Percentiles rank a stretch among this genome's conserved stretches.
Evolutionary conservation across 495 filamentous ascomycete genomes (phyloP).

Genomic region (Penicillium cataractarum): DNA sequence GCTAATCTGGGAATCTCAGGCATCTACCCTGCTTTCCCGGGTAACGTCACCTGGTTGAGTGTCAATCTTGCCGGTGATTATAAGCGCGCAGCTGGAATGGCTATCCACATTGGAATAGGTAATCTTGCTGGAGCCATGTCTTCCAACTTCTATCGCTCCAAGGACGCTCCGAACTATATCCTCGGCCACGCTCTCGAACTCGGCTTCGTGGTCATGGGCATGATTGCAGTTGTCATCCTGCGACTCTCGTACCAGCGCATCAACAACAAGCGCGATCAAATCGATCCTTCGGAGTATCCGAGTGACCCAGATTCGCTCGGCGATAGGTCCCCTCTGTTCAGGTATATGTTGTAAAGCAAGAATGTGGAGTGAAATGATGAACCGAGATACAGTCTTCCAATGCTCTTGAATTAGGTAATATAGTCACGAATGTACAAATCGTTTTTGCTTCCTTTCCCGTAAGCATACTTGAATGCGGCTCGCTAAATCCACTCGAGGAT

Average conservation of each 20-base stretch:
- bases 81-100: constrained; percentile 74
- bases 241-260: constrained; percentile 59
- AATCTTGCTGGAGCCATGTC: constrained; percentile 77
- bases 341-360: constrained; percentile 54
- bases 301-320: constrained; percentile 61
- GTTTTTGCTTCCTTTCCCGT: background rate
- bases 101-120: constrained; percentile 73
- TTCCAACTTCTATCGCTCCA: constrained; percentile 72
- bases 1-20: constrained; percentile 21
- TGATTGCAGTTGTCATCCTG: constrained; percentile 59
- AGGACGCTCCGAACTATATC: constrained; percentile 64
- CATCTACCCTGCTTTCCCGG: constrained; percentile 56
- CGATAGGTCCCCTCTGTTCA: constrained; percentile 66
- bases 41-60: constrained; percentile 69
- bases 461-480: background rate
- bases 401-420: background rate
- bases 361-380: background rate
- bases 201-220: constrained; percentile 64
- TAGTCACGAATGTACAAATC: background rate
- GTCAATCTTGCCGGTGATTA: constrained; percentile 74
- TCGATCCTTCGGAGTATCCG: constrained; percentile 50
- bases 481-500: too few species aligned
- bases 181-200: constrained; percentile 73
- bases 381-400: background rate
- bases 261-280: constrained; percentile 62